Evolutionary conservation across 352 stramenopile species (phyloP).

Genomic region (Pythium myriotylum): DNA sequence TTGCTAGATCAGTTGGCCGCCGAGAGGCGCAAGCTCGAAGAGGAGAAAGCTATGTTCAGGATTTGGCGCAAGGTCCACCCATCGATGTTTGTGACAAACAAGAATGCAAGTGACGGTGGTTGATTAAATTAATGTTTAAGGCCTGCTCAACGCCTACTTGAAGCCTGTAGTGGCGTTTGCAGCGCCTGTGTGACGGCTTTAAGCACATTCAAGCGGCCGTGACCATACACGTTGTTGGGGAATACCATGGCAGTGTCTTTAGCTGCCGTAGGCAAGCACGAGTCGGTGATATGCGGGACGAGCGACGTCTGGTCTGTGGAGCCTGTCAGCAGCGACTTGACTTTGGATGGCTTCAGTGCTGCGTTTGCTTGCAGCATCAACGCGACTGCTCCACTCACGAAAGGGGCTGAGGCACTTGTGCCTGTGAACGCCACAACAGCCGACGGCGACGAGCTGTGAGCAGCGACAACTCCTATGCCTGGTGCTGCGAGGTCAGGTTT

Average conservation of each 20-base stretch:
- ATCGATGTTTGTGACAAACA: slow-evolving; percentile 18
- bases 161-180: not conserved
- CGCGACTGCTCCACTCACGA: slow-evolving; percentile 41
- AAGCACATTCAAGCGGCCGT: slow-evolving; percentile 50
- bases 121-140: not conserved
- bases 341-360: slow-evolving; percentile 18
- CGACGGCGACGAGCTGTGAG: slow-evolving; percentile 13
- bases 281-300: slow-evolving; percentile 18
- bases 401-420: slow-evolving; percentile 44
- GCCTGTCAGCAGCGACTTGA: slow-evolving; percentile 33
- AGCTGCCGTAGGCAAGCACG: slow-evolving; percentile 2
- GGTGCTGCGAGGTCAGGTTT: slow-evolving; percentile 47
- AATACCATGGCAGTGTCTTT: slow-evolving; percentile 28
- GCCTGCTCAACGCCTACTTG: not conserved
- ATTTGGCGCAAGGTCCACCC: slow-evolving; percentile 42
- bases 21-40: slow-evolving; percentile 46
- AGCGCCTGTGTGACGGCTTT: slow-evolving; percentile 23
- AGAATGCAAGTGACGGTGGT: not conserved
- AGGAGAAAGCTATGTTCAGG: slow-evolving; percentile 68
- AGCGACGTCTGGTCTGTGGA: slow-evolving; percentile 15
- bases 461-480: slow-evolving; percentile 35
- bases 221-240: slow-evolving; percentile 63
- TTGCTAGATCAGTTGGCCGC: slow-evolving; percentile 64
- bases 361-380: slow-evolving; percentile 43
- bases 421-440: slow-evolving; percentile 27